phyloP scores from a whole-genome alignment of 257 asterid species.

The Voacanga thouarsii region DNA sequence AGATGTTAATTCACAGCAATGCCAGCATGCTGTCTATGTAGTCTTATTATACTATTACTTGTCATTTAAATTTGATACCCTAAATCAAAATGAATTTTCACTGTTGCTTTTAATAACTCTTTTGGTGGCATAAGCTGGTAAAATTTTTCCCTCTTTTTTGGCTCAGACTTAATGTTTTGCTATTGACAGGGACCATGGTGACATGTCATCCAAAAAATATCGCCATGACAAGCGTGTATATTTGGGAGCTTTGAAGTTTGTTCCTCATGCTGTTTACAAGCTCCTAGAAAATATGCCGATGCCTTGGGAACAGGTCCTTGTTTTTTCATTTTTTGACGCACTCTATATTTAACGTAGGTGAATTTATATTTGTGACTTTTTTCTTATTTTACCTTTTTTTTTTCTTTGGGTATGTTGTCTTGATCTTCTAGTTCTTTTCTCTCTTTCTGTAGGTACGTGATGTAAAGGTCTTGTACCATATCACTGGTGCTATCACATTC shows the following conservation, averaged over 20 bases:
- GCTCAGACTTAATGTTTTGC: neutral
- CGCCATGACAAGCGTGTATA: conserved; percentile 97
- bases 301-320: conserved; percentile 98
- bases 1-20: neutral
- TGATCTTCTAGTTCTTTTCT: conserved; percentile 21
- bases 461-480: conserved; percentile 90
- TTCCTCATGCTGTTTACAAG: conserved; percentile 96
- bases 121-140: neutral
- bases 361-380: neutral
- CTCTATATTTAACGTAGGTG: neutral
- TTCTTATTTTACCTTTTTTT: neutral
- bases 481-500: conserved; percentile 96
- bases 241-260: conserved; percentile 91
- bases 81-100: neutral
- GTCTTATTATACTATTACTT: neutral
- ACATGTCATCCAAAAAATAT: conserved; percentile 91
- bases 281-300: conserved; percentile 98
- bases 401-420: conserved; percentile 11
- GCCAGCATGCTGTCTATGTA: neutral
- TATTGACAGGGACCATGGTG: conserved; percentile 87
- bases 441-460: conserved; percentile 67
- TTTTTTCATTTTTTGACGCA: neutral
- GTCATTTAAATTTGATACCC: neutral
- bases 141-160: neutral
- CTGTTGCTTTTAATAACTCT: neutral